Base-by-base conservation (phyloP, 768 basidiomycete species). In the Piloderma croceum region DNA sequence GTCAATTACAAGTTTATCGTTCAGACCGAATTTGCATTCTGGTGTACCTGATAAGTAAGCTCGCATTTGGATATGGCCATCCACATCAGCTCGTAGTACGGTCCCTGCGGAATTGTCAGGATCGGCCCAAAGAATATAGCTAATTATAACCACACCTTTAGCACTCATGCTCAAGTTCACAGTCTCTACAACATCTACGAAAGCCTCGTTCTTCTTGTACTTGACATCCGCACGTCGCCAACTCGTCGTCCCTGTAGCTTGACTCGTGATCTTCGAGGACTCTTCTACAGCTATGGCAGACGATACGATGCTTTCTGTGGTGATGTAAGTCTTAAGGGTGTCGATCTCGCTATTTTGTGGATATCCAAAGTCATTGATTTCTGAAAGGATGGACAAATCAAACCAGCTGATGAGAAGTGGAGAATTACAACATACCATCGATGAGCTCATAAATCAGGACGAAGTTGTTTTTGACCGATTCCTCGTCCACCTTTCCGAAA, bases 121-220 rank as follows among this genome's bases (percentile, higher is more conserved):
- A 43, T 50, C 24, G 41, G 46, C 39, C 19, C 2, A 18, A 25
- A 19, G 19, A 11, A 36, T 23, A 34, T 24, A 44, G 31, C 34
- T 6, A 13, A 19, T 6, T 7, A 31, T 11, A 49, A 4, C 56
- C 70, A 35, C 45, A 86, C 92, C 93, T 69, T 94, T 97, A 2
- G 92, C 87, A 59, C 90, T 94, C 93, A 98, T 96, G 52, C 90
- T 83, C 40, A 98, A 61, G 56, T 99, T 98, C 46, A 99, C 89
- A 2, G 77, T 89, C 68, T 99, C 96, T 32, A 99, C 88, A 7
- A 99, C 96, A 57, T 99, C 96, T n/a, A 99, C 94, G 51, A 98
- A 99, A 1, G 96, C 96, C 57, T 99, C 96, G 50, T 99, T 99
- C 75, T 98, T 99, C 71, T 96, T 87, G 64, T 99, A 98, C 61